Evolutionary conservation across 1,284 basidiomycete species (phyloP).

Genomic region (Naganishia sp.): DNA sequence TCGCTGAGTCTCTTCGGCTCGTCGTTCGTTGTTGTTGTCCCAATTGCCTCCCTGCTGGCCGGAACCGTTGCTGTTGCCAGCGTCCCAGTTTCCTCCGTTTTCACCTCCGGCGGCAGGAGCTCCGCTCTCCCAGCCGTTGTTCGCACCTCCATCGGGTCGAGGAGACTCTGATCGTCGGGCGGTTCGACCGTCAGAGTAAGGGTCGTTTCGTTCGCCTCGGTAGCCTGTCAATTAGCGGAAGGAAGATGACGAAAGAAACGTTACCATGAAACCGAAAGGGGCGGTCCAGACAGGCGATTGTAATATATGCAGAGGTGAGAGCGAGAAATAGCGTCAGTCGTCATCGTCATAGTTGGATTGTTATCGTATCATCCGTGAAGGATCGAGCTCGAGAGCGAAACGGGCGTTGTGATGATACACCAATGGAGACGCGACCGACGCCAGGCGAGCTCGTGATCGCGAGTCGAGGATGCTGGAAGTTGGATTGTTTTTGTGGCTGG

Average conservation of each 20-base stretch:
- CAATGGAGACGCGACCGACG: constrained; percentile 2
- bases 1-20: constrained; percentile 25
- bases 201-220: constrained; percentile 34
- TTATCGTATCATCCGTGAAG: constrained; percentile 5
- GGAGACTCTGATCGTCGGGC: constrained; percentile 31
- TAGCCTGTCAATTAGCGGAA: constrained; percentile 23
- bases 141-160: constrained; percentile 5
- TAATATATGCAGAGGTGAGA: constrained; percentile 23
- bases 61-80: constrained; percentile 11
- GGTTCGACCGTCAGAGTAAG: constrained; percentile 30
- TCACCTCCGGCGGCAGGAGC: constrained; percentile 4
- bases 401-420: constrained; percentile 4
- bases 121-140: constrained; percentile 13
- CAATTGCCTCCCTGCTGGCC: constrained; percentile 11
- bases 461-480: constrained; percentile 14
- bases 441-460: constrained; percentile 20
- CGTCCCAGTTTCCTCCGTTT: constrained; percentile 1
- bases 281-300: neutral
- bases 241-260: constrained; percentile 38
- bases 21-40: constrained; percentile 17
- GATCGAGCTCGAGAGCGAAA: neutral
- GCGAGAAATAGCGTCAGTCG: constrained; percentile 31
- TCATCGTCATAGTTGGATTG: constrained; percentile 25
- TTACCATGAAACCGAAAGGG: constrained; percentile 32
- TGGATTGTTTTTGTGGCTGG: constrained; percentile 14